phyloP scores from a whole-genome alignment of 2,329 filamentous ascomycete species.

The Chaetomiaceae sp. region DNA sequence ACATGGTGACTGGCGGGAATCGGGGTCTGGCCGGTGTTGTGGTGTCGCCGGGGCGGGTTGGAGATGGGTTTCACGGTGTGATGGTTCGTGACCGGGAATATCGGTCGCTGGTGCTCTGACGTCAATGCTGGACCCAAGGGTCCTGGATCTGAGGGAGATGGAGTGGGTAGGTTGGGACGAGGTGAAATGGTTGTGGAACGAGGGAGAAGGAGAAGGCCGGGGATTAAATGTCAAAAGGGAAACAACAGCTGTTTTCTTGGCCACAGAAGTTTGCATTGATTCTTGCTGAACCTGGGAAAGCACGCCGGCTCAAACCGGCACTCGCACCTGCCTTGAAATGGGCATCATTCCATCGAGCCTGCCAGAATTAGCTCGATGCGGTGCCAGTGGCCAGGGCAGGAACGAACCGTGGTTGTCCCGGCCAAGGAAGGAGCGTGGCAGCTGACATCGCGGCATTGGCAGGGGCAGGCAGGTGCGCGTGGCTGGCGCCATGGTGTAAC shows the following conservation, averaged over 20 bases:
- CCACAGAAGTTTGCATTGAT: not conserved
- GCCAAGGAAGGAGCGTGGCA: not conserved
- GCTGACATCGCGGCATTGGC: not conserved
- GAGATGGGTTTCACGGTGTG: not conserved
- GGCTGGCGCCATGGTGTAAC: not conserved
- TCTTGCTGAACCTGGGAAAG: not conserved
- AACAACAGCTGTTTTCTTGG: not conserved
- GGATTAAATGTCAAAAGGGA: slow-evolving; percentile 7
- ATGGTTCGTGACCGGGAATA: no score
- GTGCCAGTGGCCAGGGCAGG: no score
- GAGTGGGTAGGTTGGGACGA: no score
- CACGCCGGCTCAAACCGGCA: no score
- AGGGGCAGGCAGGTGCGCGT: not conserved
- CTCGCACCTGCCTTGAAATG: not conserved
- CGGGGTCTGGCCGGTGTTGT: not conserved
- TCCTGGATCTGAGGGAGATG: no score
- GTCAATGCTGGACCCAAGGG: no score
- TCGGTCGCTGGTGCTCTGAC: no score
- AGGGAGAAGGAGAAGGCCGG: not conserved
- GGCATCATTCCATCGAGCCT: not conserved
- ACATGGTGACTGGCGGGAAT: slow-evolving; percentile 28
- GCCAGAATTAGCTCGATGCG: not conserved
- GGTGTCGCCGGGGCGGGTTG: not conserved
- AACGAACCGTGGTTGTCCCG: no score
- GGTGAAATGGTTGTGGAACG: no score